Evolutionary conservation across 2,329 filamentous ascomycete genomes (phyloP), one percentile per base, ranked within the genome.

Genomic region (Thermoascus crustaceus): DNA sequence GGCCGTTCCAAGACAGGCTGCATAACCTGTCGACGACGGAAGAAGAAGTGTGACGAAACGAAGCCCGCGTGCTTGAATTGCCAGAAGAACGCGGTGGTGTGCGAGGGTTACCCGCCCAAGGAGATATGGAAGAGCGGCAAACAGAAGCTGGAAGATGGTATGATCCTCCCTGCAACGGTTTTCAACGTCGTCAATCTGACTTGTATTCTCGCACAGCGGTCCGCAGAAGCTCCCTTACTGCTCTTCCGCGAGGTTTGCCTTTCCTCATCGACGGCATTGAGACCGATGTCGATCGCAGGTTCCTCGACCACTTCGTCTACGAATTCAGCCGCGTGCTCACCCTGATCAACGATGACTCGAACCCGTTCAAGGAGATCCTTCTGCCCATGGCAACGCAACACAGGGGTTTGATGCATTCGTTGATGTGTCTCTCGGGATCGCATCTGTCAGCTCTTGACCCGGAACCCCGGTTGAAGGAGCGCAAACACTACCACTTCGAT

Each of bases 21-120:
- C 51, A 71, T 72, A 33, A 78, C 74, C 35, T 78, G 74, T 60
- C 62, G 73, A 35, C 66, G 71, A 44, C 63, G 74, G 36, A 77
- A 77, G 60, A 77, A 77, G 67, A 77, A 76, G 54, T 77, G 73
- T 44, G 50, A 54, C 31, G 44, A 48, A 30, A 63, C 63, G 29
- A 67, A 63, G 45, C 64, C 65, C 32, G 42, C 49, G 18, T 57
- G 44, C 38, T 72, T 85, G 60, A 93, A 93, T 51, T 94, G 87
- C 54, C 82, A 91, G 63, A 94, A 94, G 70, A 94, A 94, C 57
- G 85, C 86, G 6, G 85, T 94, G 8, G 77, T 88, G 8, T 94
- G 87, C 55, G 86, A 94, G 61, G 87, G 87, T 8, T 94, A 94
- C 54, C 84, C 85, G 33, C 82, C 85, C 42, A 86, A 86, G 56